Base-by-base conservation (phyloP, 345 rosid species). In the Boechera divaricarpa region DNA sequence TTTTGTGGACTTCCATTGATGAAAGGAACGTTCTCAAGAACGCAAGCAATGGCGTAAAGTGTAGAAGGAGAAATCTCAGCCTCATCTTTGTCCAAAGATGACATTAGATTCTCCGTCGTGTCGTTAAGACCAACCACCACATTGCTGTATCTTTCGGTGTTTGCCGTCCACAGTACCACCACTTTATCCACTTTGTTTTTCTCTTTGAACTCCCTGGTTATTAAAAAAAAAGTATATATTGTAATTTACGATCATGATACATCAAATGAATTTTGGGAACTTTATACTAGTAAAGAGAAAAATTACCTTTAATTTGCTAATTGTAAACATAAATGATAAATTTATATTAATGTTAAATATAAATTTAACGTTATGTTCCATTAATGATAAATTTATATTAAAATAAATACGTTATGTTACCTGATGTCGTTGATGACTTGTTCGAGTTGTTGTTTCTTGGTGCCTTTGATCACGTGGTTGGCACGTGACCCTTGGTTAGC, bases 1-100 rank as follows among this genome's bases (percentile, higher is more conserved):
- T 95, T 95, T 68, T 95, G 99, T 3, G 99, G 97, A 81, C 98
- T 91, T 75, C 99, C 99, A 80, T 95, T 95, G 84, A 95, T 87
- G 88, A 92, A 95, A 62, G 99, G 98, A 67, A 95, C 83, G 69
- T 86, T 83, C 82, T 95, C 99, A 60, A 85, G 84, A 56, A 92
- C 83, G 78, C 99, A 92, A 47, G 99, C 99, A 54, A 95, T 82
- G 29, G 90, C 99, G 71, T 75, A 92, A 83, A 95, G 69, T 70
- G 99, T 92, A 42, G 98, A 95, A 45, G 98, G 99, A 64, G 99
- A 95, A 58, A 95, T 90, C 89, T 95, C 99, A 24, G 93, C 64
- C 69, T 95, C 97, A 74, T 92, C 81, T 76, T 69, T 91, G 41
- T 95, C 99, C 77, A 95, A 9, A 69, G 99, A 86, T 70, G 87